phyloP scores from a whole-genome alignment of 1,284 basidiomycete genomes.

The Naganishia liquefaciens region DNA sequence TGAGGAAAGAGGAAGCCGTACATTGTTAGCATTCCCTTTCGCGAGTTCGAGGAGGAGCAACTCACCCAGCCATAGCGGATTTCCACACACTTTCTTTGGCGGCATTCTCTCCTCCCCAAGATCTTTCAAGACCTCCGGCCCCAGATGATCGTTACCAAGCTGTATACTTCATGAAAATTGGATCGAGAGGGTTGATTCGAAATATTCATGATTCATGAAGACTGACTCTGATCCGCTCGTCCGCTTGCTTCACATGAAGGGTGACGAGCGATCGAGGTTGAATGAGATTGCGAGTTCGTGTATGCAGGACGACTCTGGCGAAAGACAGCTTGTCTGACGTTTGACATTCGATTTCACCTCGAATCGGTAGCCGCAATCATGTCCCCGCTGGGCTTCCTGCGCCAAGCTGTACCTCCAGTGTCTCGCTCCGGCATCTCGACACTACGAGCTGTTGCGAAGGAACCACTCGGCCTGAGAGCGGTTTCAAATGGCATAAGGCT shows the following conservation, averaged over 20 bases:
- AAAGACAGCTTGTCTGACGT: no score
- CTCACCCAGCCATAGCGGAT: conserved; percentile 52
- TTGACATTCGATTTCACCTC: no score
- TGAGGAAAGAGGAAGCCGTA: background rate
- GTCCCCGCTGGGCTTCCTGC: background rate
- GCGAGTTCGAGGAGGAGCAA: conserved; percentile 24
- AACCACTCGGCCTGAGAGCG: background rate
- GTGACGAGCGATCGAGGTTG: background rate
- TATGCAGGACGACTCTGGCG: no score
- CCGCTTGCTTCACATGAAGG: background rate
- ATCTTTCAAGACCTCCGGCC: background rate
- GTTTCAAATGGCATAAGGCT: background rate
- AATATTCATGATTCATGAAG: conserved; percentile 3
- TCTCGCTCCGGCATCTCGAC: background rate
- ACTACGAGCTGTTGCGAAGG: background rate
- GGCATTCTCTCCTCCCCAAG: conserved; percentile 22
- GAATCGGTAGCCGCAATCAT: no score
- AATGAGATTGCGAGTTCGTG: no score
- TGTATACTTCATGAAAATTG: background rate
- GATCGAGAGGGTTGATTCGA: background rate
- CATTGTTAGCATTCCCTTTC: no score
- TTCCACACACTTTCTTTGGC: conserved; percentile 44
- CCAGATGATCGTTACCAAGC: background rate
- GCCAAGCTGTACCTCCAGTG: background rate
- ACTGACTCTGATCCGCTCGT: background rate